Evolutionary conservation across 208 protist species (phyloP), one percentile per base, ranked within the genome.

Genomic region (Wallacemonas rigidus): DNA sequence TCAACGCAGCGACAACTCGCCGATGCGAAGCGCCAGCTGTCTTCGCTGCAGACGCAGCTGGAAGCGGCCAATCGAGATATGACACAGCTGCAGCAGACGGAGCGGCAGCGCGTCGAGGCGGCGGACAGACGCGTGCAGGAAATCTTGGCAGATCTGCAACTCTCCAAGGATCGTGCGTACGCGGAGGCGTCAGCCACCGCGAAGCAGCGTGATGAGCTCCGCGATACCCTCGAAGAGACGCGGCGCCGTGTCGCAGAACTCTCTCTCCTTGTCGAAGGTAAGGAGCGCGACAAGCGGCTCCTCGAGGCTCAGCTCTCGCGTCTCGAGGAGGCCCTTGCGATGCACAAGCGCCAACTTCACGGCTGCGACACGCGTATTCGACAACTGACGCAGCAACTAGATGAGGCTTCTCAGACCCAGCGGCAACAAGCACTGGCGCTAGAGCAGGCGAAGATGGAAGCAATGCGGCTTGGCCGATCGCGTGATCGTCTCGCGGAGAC

Each of bases 391-490:
- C 41, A 64, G 43, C 80, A 86, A 70, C 71, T 89, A 35, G 75
- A 81, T 41, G 81, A 86, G 50, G 72, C 76, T 35, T 64, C 73
- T 5, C 65, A 80, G 69, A 75, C 84, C 57, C 64, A 86, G 51
- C 77, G 86, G 14, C 71, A 75, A 53, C 76, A 78, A 40, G 77
- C 73, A 54, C 41, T 94, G 9, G 69, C 76, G 2, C 58, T 90
- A 35, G 89, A 94, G 76, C 80, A 84, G 57, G 53, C 87, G 9
- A 85, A 85, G 74, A 53, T 91, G 64, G 86, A 92, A 55, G 78
- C 75, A n/a, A 47, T 63, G 8, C 82, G 87, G 38, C 71, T 85
- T n/a, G 67, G 71, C 17, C 79, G 85, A 2, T 68, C 75, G 14
- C 82, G 79, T 9, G 79, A 85, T 68, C 75, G 84, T 67, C 64